A percentile compares a stretch with the other conserved stretches of the same genome.
Evolutionary conservation across 192 early-diverging fungal species (phyloP).

Genomic region (Backusella morwellensis): DNA sequence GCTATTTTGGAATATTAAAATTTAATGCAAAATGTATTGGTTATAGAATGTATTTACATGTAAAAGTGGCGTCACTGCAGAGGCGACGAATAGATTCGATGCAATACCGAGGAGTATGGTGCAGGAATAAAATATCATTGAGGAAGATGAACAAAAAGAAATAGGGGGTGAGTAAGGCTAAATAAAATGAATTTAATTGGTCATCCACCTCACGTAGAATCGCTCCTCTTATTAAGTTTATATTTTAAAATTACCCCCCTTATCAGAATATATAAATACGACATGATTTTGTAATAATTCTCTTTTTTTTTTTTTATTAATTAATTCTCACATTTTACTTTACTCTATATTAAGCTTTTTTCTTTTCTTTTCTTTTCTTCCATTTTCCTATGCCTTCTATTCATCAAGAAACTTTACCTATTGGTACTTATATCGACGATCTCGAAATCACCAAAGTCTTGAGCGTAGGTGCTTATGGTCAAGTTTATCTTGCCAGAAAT

Average conservation of each 20-base stretch:
- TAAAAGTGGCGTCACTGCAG: background rate
- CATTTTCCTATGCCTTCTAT: background rate
- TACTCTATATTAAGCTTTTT: background rate
- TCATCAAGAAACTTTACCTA: constrained; percentile 8
- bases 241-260: background rate
- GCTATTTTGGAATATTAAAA: background rate
- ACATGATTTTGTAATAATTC: background rate
- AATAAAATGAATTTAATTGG: background rate
- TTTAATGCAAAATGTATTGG: background rate
- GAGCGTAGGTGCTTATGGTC: constrained; percentile 73
- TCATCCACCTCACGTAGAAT: background rate
- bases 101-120: background rate
- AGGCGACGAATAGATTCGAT: background rate
- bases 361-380: background rate
- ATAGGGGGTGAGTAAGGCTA: background rate
- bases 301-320: background rate
- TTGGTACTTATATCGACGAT: constrained; percentile 37
- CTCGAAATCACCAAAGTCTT: constrained; percentile 52
- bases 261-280: background rate
- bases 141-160: background rate
- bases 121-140: background rate
- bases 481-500: constrained; percentile 67
- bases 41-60: background rate
- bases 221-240: background rate
- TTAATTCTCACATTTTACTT: background rate